These are phyloP conservation scores for Agrocybe praecox DNA, from an alignment of 768 basidiomycete genomes.

Conservation along the genomic window DNA sequence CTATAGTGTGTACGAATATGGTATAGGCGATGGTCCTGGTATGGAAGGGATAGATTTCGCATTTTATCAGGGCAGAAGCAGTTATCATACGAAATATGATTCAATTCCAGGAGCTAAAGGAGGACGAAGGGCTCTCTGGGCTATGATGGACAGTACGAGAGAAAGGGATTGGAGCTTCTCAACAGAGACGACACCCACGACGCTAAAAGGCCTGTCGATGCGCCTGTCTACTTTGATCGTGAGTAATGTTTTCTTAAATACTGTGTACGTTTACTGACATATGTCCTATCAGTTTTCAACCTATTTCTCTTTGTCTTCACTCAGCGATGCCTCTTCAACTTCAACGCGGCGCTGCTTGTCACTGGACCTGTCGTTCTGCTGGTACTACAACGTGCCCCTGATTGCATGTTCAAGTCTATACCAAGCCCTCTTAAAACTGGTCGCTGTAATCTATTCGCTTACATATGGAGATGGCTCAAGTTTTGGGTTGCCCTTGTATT, in stretches of 20 bases:
- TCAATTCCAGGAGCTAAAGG: slow-evolving; percentile 56
- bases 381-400: neutral
- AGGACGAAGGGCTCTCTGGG: slow-evolving; percentile 55
- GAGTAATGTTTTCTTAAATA: slow-evolving; percentile 20
- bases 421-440: neutral
- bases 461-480: slow-evolving; percentile 19
- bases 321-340: slow-evolving; percentile 44
- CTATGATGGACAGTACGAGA: slow-evolving; percentile 64
- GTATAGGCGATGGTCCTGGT: slow-evolving; percentile 30
- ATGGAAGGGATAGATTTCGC: slow-evolving; percentile 73
- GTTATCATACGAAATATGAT: slow-evolving; percentile 74
- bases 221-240: slow-evolving; percentile 71
- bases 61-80: slow-evolving; percentile 68
- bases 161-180: slow-evolving; percentile 52
- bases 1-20: slow-evolving; percentile 57
- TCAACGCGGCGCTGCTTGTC: slow-evolving; percentile 56
- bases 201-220: slow-evolving; percentile 22
- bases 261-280: neutral
- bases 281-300: slow-evolving; percentile 54
- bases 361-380: slow-evolving; percentile 54
- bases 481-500: slow-evolving; percentile 56
- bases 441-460: neutral
- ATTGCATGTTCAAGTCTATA: neutral
- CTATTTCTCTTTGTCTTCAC: slow-evolving; percentile 51
- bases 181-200: slow-evolving; percentile 37